phyloP scores from a whole-genome alignment of 1,139 yeast species.

The Suhomyces choctaworum region DNA sequence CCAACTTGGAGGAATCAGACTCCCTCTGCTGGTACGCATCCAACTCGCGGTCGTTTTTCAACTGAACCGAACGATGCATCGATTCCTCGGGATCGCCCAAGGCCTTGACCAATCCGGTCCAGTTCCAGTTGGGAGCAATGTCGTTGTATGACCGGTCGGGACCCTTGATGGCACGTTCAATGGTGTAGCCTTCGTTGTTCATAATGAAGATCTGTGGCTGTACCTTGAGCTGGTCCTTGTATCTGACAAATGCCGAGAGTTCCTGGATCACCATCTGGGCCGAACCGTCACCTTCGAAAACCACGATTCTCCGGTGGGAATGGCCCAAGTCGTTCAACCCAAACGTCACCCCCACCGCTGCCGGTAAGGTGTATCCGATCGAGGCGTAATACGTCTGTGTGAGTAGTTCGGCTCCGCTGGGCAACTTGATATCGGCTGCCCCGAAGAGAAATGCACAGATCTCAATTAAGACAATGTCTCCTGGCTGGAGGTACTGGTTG shows the following conservation, averaged over 20 bases:
- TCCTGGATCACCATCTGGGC: slow-evolving; percentile 91
- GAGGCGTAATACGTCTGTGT: slow-evolving; percentile 77
- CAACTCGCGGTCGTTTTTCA: slow-evolving; percentile 32
- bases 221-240: slow-evolving; percentile 39
- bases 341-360: slow-evolving; percentile 74
- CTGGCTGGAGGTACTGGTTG: slow-evolving; percentile 45
- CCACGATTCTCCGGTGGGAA: slow-evolving; percentile 53
- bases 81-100: slow-evolving; percentile 60
- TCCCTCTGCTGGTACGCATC: slow-evolving; percentile 18
- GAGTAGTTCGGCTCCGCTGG: slow-evolving; percentile 49
- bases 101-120: slow-evolving; percentile 62
- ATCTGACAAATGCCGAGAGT: slow-evolving; percentile 64
- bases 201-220: slow-evolving; percentile 64
- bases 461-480: slow-evolving; percentile 70
- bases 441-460: slow-evolving; percentile 80
- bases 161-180: slow-evolving; percentile 82
- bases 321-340: slow-evolving; percentile 59
- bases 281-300: slow-evolving; percentile 87
- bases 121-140: slow-evolving; percentile 74
- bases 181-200: slow-evolving; percentile 85
- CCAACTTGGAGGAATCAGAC: slow-evolving; percentile 35
- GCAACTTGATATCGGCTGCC: slow-evolving; percentile 60
- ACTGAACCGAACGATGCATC: slow-evolving; percentile 34
- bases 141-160: slow-evolving; percentile 77
- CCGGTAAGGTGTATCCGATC: slow-evolving; percentile 85